Evolutionary conservation across 148 eudicot genomes (phyloP), one percentile per base, ranked within the genome.

Genomic region (Rhododendron ovatum): DNA sequence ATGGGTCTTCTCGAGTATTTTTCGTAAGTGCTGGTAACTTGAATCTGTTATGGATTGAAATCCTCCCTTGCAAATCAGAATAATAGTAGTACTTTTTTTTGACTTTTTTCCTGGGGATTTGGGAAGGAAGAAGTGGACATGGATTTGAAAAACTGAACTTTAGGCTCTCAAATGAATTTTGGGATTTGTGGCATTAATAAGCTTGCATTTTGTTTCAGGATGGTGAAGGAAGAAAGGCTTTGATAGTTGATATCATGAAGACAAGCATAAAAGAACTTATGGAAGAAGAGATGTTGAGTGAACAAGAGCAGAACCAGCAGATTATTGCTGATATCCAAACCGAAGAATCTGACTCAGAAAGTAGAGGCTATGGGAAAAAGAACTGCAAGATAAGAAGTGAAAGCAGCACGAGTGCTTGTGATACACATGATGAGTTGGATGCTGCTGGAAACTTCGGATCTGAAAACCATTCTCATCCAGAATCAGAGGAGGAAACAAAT

Each of bases 241-340:
- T 83, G 57, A 80, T 45, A 33, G 78, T 87, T 81, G 93, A 93
- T 87, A 47, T 43, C 74, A 77, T 85, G n/a, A 93, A 92, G 87
- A 87, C 91, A 85, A 94, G 98, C 87, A 96, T 98, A 74, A 95
- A 95, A 91, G 94, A 93, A 85, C 93, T 98, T 51, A 94, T 98
- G 98, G 96, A 91, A 86, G 98, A 93, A 89, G 99, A 95, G 86
- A 97, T 95, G 98, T 78, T 86, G 81, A 87, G 88, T n/a, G 98
- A 92, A 86, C 86, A 90, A 80, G 91, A 85, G 85, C 84, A 86
- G 80, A 90, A 82, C 74, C 88, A 84, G 51, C 88, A 86, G 10
- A 75, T 20, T 22, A 84, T 43, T 86, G 84, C 84, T 65, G 85
- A 85, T 75, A 89, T 80, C 48, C 87, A 87, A 51, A 51, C 83